Percentiles rank a stretch among this genome's conserved stretches.
Conservation (phyloP, 345 rosid genomes). For the Moricandia moricandioides region DNA sequence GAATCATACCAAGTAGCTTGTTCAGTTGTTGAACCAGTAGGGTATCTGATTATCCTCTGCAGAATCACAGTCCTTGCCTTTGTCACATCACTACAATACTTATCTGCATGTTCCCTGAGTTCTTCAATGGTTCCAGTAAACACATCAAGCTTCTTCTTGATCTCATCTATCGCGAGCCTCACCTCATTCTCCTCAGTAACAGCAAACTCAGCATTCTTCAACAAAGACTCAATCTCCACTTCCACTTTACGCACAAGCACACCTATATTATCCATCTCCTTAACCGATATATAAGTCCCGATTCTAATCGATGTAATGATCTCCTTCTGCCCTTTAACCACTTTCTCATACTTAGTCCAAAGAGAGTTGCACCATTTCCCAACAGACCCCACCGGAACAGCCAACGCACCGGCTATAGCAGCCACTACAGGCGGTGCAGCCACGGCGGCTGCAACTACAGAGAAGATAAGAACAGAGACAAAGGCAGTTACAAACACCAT, state of each 20-base stretch:
- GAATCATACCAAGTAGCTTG: conserved; percentile 31
- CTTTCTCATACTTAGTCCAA: conserved; percentile 62
- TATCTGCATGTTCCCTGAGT: conserved; percentile 57
- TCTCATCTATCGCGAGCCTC: conserved; percentile 71
- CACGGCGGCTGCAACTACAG: conserved; percentile 86
- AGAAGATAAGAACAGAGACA: conserved; percentile 68
- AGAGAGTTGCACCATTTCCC: conserved; percentile 79
- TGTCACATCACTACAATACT: conserved; percentile 65
- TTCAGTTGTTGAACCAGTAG: conserved; percentile 33
- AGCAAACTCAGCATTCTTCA: conserved; percentile 56
- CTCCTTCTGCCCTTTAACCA: conserved; percentile 53
- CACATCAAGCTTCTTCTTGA: conserved; percentile 63
- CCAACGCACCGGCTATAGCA: conserved; percentile 66
- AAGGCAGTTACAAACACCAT: conserved; percentile 68
- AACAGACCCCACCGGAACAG: conserved; percentile 64
- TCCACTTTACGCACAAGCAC: conserved; percentile 54
- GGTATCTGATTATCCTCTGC: conserved; percentile 55
- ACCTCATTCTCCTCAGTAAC: conserved; percentile 49
- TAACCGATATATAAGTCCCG: conserved; percentile 49
- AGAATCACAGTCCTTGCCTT: conserved; percentile 71
- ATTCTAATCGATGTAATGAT: conserved; percentile 47
- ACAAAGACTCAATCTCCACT: conserved; percentile 52
- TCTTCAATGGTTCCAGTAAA: conserved; percentile 57
- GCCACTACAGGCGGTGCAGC: conserved; percentile 71
- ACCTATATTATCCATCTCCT: conserved; percentile 68